Evolutionary conservation across 1,284 basidiomycete genomes (phyloP).

Genomic region (Leccinum pallidistipes): DNA sequence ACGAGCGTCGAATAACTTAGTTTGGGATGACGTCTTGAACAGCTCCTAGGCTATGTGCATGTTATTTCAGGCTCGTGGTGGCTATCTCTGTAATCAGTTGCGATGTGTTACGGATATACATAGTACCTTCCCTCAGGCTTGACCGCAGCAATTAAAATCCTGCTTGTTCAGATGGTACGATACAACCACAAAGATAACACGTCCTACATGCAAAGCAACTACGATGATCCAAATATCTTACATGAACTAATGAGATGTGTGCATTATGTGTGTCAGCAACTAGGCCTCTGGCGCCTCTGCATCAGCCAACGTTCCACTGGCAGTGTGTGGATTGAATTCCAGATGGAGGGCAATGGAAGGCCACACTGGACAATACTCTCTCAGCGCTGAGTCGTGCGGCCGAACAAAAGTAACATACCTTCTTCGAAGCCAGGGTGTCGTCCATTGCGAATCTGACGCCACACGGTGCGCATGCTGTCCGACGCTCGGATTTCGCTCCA

Average conservation of each 20-base stretch:
- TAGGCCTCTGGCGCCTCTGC: slow-evolving; percentile 24
- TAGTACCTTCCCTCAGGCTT: slow-evolving; percentile 3
- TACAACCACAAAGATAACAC: background rate
- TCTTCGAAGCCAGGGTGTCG: slow-evolving; percentile 83
- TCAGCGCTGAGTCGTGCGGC: slow-evolving; percentile 4
- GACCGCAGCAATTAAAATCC: background rate
- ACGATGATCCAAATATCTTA: slow-evolving; percentile 12
- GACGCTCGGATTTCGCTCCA: slow-evolving; percentile 82
- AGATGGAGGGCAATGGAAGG: slow-evolving; percentile 63
- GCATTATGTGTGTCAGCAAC: background rate
- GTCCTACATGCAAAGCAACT: slow-evolving; percentile 7
- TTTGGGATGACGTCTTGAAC: background rate
- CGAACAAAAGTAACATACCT: slow-evolving; percentile 41
- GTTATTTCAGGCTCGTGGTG: slow-evolving; percentile 1
- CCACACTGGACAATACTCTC: slow-evolving; percentile 51
- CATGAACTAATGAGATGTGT: slow-evolving; percentile 3
- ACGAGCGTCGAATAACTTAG: slow-evolving; percentile 55
- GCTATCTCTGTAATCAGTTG: background rate
- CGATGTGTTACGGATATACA: background rate
- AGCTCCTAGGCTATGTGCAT: slow-evolving; percentile 4
- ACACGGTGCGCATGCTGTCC: slow-evolving; percentile 80
- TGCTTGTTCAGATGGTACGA: background rate
- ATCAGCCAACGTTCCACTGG: slow-evolving; percentile 16
- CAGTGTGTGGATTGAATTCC: slow-evolving; percentile 51
- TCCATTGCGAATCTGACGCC: slow-evolving; percentile 79